Percentiles rank a stretch among this genome's conserved stretches.
These are phyloP conservation scores for Neoarthrinium moseri DNA, from an alignment of 2,329 filamentous ascomycete genomes.

Conservation along the genomic window DNA sequence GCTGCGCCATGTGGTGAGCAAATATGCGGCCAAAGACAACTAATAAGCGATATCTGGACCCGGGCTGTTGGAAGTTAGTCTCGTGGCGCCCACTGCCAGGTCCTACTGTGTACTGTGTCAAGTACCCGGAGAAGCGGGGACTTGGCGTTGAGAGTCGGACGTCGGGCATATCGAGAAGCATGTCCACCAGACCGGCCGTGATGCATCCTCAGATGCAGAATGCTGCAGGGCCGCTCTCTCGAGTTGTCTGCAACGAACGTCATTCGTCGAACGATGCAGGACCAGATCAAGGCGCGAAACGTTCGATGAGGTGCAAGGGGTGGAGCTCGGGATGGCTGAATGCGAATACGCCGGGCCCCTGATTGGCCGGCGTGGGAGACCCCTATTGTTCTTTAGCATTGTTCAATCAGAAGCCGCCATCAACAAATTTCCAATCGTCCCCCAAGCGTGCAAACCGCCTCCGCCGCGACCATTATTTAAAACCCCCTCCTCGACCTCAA, in stretches of 20 bases:
- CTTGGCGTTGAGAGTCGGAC: too few species aligned
- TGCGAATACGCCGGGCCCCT: constrained; percentile 6
- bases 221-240: too few species aligned
- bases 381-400: constrained; percentile 9
- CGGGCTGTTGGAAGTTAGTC: too few species aligned
- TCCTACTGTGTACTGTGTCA: too few species aligned
- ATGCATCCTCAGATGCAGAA: too few species aligned
- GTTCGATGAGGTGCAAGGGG: constrained; percentile 6
- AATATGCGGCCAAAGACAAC: too few species aligned
- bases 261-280: constrained; percentile 3
- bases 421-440: constrained; percentile 11
- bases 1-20: too few species aligned
- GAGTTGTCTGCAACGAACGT: neutral
- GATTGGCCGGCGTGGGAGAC: neutral
- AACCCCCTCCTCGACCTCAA: neutral
- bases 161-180: too few species aligned
- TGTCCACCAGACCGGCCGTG: too few species aligned
- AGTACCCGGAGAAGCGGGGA: too few species aligned
- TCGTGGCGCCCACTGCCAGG: too few species aligned
- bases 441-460: constrained; percentile 1
- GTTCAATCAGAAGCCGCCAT: constrained; percentile 9
- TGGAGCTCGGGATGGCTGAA: neutral
- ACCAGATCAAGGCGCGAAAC: constrained; percentile 3
- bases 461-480: constrained; percentile 2
- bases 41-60: too few species aligned